Evolutionary conservation across 2,329 filamentous ascomycete genomes (phyloP).

Genomic region (Aspergillus aculeatus): DNA sequence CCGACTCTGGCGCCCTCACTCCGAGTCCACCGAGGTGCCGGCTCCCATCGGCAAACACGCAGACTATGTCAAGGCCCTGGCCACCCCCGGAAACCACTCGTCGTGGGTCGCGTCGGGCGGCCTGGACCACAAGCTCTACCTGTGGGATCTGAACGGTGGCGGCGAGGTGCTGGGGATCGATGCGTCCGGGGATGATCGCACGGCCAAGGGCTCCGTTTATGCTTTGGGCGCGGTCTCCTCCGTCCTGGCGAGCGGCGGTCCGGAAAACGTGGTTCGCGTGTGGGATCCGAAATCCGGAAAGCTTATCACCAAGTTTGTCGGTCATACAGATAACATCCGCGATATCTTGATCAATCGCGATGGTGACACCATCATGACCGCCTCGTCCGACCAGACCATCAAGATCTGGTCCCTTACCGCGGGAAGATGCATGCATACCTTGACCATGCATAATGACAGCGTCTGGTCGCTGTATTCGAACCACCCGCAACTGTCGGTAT

Average conservation of each 20-base stretch:
- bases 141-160: constrained; percentile 89
- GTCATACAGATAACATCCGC: constrained; percentile 91
- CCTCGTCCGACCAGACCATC: constrained; percentile 92
- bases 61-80: constrained; percentile 95
- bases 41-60: constrained; percentile 86
- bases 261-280: constrained; percentile 86
- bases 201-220: constrained; percentile 93
- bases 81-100: constrained; percentile 67
- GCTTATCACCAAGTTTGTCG: constrained; percentile 91
- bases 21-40: constrained; percentile 62
- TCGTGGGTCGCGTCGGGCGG: constrained; percentile 94
- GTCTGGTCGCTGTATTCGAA: constrained; percentile 95
- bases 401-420: constrained; percentile 97
- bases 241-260: constrained; percentile 86
- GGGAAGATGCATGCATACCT: constrained; percentile 92
- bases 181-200: constrained; percentile 68
- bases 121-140: constrained; percentile 82
- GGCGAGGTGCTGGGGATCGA: constrained; percentile 87
- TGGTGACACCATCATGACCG: constrained; percentile 88
- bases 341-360: constrained; percentile 86
- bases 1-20: constrained; percentile 82
- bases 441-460: constrained; percentile 98
- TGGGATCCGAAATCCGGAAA: constrained; percentile 90
- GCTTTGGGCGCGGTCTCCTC: constrained; percentile 76
- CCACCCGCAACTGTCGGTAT: constrained; percentile 78